phyloP scores from a whole-genome alignment of 306 rosid species.

The Astragalus membranaceus region DNA sequence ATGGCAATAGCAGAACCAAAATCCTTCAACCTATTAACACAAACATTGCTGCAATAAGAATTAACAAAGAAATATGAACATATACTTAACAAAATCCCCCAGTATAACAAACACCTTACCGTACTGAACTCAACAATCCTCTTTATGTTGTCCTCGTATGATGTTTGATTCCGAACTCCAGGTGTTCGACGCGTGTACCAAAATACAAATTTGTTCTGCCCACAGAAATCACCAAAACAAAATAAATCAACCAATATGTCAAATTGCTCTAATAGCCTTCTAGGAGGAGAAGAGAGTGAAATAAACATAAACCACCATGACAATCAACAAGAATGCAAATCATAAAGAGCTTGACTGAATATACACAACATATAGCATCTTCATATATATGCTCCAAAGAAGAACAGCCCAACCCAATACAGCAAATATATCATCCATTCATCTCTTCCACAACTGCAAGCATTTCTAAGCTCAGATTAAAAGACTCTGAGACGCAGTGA shows the following conservation, averaged over 20 bases:
- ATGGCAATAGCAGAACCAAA: slow-evolving; percentile 91
- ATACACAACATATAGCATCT: not conserved
- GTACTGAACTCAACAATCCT: slow-evolving; percentile 84
- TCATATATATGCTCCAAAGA: not conserved
- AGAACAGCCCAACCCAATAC: not conserved
- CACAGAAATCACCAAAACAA: slow-evolving; percentile 13
- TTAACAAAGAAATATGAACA: not conserved
- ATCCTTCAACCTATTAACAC: slow-evolving; percentile 69
- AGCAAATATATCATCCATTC: not conserved
- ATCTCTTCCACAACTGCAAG: not conserved
- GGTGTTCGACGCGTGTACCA: slow-evolving; percentile 98
- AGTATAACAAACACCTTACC: slow-evolving; percentile 31
- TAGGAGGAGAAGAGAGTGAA: not conserved
- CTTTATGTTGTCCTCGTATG: slow-evolving; percentile 91
- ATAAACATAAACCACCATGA: not conserved
- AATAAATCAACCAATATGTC: slow-evolving; percentile 4
- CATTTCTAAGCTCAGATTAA: not conserved
- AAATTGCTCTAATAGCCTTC: not conserved
- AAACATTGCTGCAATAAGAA: not conserved
- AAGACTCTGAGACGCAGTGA: not conserved
- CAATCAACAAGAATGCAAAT: not conserved
- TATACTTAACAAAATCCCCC: not conserved
- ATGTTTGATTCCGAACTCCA: slow-evolving; percentile 65
- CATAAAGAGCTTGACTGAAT: not conserved
- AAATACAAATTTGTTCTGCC: slow-evolving; percentile 67